Base-by-base conservation (phyloP, 192 early-diverging fungal species). In the Lobosporangium transversale region DNA sequence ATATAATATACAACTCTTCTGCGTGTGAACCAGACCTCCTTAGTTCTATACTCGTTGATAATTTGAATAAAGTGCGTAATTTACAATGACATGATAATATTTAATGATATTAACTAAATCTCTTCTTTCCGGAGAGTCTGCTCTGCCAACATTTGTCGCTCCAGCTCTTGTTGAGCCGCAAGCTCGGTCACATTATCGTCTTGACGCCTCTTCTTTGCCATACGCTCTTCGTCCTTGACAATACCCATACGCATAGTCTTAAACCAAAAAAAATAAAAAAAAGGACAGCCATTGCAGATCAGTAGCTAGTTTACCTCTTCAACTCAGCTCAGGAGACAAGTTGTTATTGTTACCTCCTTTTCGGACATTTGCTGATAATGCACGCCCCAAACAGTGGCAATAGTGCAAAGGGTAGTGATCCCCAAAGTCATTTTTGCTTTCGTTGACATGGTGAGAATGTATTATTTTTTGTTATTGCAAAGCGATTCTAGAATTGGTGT, bases 351-450 rank as follows among this genome's bases (percentile, higher is more conserved):
- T 62, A 76, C 73, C 73, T 76, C 73, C 27, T 76, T 76, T 37
- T 76, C 73, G 15, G 52, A 62, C 73, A 76, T 76, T 76, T 76
- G 73, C 27, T 76, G 73, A 53, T 76, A 76, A 44, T 76, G 73
- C 3, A 76, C 73, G 50, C 73, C 73, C 47, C 53, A 67, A 20
- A 76, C 73, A n/a, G 62, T 64, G 24, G 64, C 73, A 36, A 67
- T 21, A 8, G 73, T 76, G 59, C 64, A 52, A 17, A 62, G 27
- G 35, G 73, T 62, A 45, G 73, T 76, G 48, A 76, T 56, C 14
- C 58, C 73, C 42, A 76, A 51, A 53, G 73, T 76, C 58, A 76
- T 61, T 76, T 76, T 76, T 8, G 73, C 73, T 51, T 76, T 76
- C 43, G 73, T 67, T 9, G 73, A 76, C 73, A 76, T 76, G 49